Conservation (phyloP, 2,329 filamentous ascomycete species). For the Calonectria montana region DNA sequence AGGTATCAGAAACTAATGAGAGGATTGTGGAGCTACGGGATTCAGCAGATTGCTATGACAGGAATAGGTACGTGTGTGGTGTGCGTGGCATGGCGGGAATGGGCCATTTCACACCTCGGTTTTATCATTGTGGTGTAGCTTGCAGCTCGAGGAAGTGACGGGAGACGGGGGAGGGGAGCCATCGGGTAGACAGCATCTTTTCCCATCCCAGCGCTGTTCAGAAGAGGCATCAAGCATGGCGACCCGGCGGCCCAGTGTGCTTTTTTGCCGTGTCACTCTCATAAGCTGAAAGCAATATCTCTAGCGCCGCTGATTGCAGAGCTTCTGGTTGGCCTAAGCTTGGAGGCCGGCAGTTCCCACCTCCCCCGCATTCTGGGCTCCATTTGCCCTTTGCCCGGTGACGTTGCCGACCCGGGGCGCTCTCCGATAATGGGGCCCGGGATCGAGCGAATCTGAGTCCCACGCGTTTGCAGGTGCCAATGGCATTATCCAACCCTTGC, state of each 20-base stretch:
- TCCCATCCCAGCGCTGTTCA: background rate
- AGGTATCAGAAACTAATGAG: slow-evolving; percentile 2
- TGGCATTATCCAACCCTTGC: slow-evolving; percentile 5
- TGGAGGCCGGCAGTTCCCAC: slow-evolving; percentile 16
- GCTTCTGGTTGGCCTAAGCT: slow-evolving; percentile 18
- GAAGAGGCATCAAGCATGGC: background rate
- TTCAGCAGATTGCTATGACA: background rate
- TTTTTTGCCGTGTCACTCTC: slow-evolving; percentile 6
- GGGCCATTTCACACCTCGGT: background rate
- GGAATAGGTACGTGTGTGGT: background rate
- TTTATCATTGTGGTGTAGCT: background rate
- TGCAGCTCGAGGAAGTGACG: background rate
- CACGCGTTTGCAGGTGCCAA: slow-evolving; percentile 16
- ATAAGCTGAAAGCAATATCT: slow-evolving; percentile 4
- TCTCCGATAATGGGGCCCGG: slow-evolving; percentile 17
- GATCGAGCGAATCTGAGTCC: slow-evolving; percentile 11
- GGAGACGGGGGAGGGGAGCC: background rate
- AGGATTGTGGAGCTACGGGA: slow-evolving; percentile 16
- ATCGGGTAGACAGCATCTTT: background rate
- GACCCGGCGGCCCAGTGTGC: background rate
- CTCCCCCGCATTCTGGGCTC: slow-evolving; percentile 23
- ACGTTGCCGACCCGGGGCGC: slow-evolving; percentile 26
- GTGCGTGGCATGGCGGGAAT: background rate
- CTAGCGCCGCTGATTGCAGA: slow-evolving; percentile 7
- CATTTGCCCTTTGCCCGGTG: slow-evolving; percentile 25